Evolutionary conservation across 2,329 filamentous ascomycete genomes (phyloP).

Genomic region (Neopestalotiopsis clavispora): DNA sequence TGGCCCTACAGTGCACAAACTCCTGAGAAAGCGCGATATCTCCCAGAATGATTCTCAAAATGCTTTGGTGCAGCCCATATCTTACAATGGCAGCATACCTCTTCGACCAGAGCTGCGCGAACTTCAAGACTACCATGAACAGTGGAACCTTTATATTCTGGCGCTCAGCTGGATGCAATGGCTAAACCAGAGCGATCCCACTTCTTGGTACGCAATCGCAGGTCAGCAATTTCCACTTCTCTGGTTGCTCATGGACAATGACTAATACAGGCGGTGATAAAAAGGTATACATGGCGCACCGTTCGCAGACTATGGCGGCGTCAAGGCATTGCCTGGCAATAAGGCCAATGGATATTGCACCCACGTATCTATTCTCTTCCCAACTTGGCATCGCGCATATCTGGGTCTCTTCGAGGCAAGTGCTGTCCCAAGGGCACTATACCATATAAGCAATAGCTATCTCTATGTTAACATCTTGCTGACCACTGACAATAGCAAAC

Average conservation of each 20-base stretch:
- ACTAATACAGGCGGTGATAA: not conserved
- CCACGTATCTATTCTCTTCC: conserved; percentile 77
- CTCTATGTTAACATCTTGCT: not conserved
- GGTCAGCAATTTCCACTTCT: conserved; percentile 55
- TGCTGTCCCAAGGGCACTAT: conserved; percentile 15
- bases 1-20: conserved; percentile 48
- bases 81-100: conserved; percentile 46
- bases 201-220: conserved; percentile 81
- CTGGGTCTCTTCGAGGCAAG: conserved; percentile 64
- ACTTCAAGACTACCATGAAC: conserved; percentile 65
- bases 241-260: conserved; percentile 11
- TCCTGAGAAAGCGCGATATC: conserved; percentile 45
- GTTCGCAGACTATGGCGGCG: conserved; percentile 58
- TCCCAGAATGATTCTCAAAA: conserved; percentile 32
- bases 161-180: conserved; percentile 75
- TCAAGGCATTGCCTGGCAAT: conserved; percentile 54
- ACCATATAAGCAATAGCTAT: not conserved
- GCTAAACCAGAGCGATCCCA: conserved; percentile 62
- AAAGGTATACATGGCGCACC: conserved; percentile 83
- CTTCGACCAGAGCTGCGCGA: conserved; percentile 70
- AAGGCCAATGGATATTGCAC: conserved; percentile 73
- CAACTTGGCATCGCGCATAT: conserved; percentile 85
- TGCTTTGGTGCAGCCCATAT: conserved; percentile 47
- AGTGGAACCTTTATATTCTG: conserved; percentile 79
- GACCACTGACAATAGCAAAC: conserved; percentile 48